Percentiles rank a stretch among this genome's conserved stretches.
These are phyloP conservation scores for Buxus sempervirens DNA, from an alignment of 164 flowering plant species.

Conservation along the genomic window DNA sequence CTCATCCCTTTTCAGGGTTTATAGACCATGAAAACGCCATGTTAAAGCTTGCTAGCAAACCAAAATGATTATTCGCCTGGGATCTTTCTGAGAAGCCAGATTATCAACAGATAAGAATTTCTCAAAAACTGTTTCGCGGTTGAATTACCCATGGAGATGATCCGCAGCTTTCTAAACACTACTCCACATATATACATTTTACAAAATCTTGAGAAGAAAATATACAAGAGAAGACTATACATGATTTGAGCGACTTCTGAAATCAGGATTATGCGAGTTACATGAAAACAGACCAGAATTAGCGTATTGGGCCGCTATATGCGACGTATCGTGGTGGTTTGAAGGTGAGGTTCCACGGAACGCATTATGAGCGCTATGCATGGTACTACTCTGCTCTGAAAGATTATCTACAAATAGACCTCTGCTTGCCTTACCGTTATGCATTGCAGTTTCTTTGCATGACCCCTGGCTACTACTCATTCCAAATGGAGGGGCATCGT, in stretches of 20 bases:
- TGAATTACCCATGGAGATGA: too few species aligned
- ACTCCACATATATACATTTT: slow-evolving; percentile 3
- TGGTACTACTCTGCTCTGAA: slow-evolving; percentile 13
- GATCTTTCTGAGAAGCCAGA: too few species aligned
- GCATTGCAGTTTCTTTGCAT: slow-evolving; percentile 14
- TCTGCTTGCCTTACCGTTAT: slow-evolving; percentile 13
- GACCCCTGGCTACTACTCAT: slow-evolving; percentile 11
- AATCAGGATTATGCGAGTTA: slow-evolving; percentile 8
- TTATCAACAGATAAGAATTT: too few species aligned
- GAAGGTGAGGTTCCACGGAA: slow-evolving; percentile 11
- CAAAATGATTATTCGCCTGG: too few species aligned
- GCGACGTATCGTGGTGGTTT: slow-evolving; percentile 10
- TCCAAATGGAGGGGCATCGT: slow-evolving; percentile 15
- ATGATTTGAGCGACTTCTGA: slow-evolving; percentile 18
- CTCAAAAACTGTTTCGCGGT: too few species aligned
- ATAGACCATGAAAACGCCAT: too few species aligned
- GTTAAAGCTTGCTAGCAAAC: too few species aligned
- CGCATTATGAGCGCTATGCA: slow-evolving; percentile 11
- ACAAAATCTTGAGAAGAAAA: neutral
- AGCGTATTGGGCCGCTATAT: slow-evolving; percentile 16
- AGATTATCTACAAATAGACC: slow-evolving; percentile 15
- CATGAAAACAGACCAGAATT: slow-evolving; percentile 11
- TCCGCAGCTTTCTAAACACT: neutral
- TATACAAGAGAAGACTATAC: slow-evolving; percentile 11
- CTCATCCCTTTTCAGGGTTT: too few species aligned